Conservation (phyloP, 202 grass and related monocot species). For the Bolboschoenoplectus hybrid region DNA sequence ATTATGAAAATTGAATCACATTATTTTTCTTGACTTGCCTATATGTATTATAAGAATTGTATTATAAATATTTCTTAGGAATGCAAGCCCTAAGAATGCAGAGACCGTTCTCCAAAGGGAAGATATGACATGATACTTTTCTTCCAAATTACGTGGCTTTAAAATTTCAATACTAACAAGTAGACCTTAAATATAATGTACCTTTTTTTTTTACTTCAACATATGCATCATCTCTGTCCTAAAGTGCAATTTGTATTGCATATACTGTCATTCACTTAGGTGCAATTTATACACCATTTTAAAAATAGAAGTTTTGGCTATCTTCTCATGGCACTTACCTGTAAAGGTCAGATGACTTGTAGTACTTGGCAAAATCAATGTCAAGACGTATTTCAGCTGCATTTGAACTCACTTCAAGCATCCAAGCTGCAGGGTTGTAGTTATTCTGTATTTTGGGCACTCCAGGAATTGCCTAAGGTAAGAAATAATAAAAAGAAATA, state of each 20-base stretch:
- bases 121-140: background rate
- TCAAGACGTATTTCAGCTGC: constrained; percentile 77
- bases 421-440: constrained; percentile 98
- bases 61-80: constrained; percentile 13
- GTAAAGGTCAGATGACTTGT: constrained; percentile 69
- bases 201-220: background rate
- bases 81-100: background rate
- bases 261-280: background rate
- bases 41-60: constrained; percentile 27
- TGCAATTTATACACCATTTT: background rate
- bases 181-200: background rate
- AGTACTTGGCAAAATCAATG: constrained; percentile 84
- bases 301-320: background rate
- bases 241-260: background rate
- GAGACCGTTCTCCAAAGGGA: background rate
- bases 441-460: constrained; percentile 93
- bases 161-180: background rate
- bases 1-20: constrained; percentile 32
- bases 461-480: constrained; percentile 80
- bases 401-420: constrained; percentile 94
- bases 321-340: constrained; percentile 50
- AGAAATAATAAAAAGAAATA: constrained; percentile 35
- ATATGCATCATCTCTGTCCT: background rate
- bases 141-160: background rate
- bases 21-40: constrained; percentile 73